Evolutionary conservation across 441 rosid species (phyloP).

Genomic region (Flueggea neowawraea): DNA sequence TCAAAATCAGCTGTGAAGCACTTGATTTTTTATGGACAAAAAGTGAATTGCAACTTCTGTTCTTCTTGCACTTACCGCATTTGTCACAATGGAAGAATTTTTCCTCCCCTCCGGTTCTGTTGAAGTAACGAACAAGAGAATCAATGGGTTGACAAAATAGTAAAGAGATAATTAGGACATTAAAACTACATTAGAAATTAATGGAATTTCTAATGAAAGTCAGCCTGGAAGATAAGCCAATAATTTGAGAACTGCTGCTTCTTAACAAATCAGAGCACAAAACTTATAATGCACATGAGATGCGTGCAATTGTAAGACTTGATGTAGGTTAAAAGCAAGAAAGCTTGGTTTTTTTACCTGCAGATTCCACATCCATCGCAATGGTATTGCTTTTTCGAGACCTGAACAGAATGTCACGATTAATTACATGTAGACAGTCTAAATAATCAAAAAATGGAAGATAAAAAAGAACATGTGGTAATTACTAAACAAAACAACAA

Average conservation of each 20-base stretch:
- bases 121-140: constrained; percentile 16
- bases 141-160: constrained; percentile 1
- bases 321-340: too few species aligned
- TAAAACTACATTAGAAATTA: too few species aligned
- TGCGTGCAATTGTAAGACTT: too few species aligned
- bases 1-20: too few species aligned
- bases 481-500: neutral
- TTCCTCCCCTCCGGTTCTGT: constrained; percentile 70
- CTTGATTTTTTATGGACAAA: neutral
- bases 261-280: too few species aligned
- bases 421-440: constrained; percentile 4
- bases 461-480: neutral
- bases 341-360: constrained; percentile 30
- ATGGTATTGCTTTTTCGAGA: constrained; percentile 62
- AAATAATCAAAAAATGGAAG: neutral
- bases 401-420: constrained; percentile 28
- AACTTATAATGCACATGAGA: too few species aligned
- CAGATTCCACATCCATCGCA: constrained; percentile 74
- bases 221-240: too few species aligned
- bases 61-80: constrained; percentile 46
- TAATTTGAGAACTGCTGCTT: too few species aligned
- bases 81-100: constrained; percentile 68
- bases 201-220: too few species aligned
- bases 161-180: neutral
- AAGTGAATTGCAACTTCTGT: neutral